Conservation (phyloP, 116 monocot species). For the Iris pallida region DNA sequence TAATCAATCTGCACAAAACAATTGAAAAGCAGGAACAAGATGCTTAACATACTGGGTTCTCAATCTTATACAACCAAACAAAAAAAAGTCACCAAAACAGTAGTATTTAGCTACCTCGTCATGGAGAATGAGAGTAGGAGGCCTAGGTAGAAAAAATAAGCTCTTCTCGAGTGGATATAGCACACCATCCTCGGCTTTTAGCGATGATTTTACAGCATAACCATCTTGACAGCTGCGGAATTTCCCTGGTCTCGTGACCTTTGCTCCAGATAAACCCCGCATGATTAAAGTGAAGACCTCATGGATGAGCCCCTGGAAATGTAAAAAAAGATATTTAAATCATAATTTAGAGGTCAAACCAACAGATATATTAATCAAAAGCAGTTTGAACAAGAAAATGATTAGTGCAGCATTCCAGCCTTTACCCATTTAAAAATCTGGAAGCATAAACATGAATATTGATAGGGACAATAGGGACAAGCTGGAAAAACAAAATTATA, state of each 20-base stretch:
- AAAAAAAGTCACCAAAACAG: not conserved
- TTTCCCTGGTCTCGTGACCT: constrained; percentile 84
- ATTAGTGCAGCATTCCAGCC: too few relatives aligned
- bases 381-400: too few relatives aligned
- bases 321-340: not conserved
- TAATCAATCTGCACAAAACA: constrained; percentile 64
- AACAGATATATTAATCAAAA: too few relatives aligned
- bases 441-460: too few relatives aligned
- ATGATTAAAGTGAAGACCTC: constrained; percentile 84
- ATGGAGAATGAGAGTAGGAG: constrained; percentile 96
- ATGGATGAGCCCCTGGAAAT: constrained; percentile 74
- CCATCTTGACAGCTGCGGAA: constrained; percentile 97
- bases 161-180: constrained; percentile 97
- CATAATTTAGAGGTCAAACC: not conserved
- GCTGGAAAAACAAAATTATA: too few relatives aligned
- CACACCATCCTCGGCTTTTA: constrained; percentile 99
- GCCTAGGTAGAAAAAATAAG: constrained; percentile 96
- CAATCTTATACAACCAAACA: not conserved
- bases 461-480: too few relatives aligned
- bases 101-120: constrained; percentile 60
- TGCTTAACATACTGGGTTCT: not conserved
- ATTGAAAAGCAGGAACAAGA: not conserved
- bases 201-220: constrained; percentile 97
- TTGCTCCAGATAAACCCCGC: constrained; percentile 86
- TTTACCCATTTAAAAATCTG: too few relatives aligned